Evolutionary conservation across 2,329 filamentous ascomycete genomes (phyloP).

Genomic region (Thielaviopsis punctulata): DNA sequence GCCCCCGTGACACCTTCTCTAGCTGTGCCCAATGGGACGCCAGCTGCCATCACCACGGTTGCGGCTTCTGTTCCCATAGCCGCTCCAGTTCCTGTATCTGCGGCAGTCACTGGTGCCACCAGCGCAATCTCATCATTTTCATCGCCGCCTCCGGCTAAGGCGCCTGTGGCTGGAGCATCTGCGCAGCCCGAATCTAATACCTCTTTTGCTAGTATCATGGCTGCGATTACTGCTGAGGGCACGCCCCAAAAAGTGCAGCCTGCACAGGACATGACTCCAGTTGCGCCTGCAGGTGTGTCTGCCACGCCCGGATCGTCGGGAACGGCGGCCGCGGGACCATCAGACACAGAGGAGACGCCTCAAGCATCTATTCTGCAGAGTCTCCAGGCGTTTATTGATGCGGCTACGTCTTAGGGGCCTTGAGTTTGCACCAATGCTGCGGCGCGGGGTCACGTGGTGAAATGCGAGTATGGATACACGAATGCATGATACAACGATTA

Average conservation of each 20-base stretch:
- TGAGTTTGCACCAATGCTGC: neutral
- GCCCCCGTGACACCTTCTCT: neutral
- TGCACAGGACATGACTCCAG: neutral
- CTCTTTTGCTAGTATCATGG: neutral
- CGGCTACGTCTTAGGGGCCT: slow-evolving; percentile 4
- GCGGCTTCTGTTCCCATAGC: slow-evolving; percentile 6
- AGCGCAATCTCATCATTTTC: neutral
- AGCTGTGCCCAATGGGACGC: neutral
- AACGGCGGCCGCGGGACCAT: too few species aligned
- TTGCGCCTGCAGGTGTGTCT: neutral
- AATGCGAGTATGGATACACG: too few species aligned
- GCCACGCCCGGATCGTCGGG: too few species aligned
- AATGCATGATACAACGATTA: neutral
- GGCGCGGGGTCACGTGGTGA: too few species aligned
- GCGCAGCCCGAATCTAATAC: neutral
- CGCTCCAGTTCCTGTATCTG: slow-evolving; percentile 8
- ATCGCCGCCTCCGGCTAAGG: neutral
- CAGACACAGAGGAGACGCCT: neutral
- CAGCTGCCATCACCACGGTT: slow-evolving; percentile 4
- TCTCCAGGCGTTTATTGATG: slow-evolving; percentile 12
- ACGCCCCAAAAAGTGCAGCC: neutral
- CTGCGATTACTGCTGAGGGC: neutral
- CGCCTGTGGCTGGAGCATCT: too few species aligned
- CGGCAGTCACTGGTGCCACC: neutral
- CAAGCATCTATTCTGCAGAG: slow-evolving; percentile 6